These are phyloP conservation scores for Chaetomium tenue DNA, from an alignment of 495 filamentous ascomycete genomes.

Conservation along the genomic window DNA sequence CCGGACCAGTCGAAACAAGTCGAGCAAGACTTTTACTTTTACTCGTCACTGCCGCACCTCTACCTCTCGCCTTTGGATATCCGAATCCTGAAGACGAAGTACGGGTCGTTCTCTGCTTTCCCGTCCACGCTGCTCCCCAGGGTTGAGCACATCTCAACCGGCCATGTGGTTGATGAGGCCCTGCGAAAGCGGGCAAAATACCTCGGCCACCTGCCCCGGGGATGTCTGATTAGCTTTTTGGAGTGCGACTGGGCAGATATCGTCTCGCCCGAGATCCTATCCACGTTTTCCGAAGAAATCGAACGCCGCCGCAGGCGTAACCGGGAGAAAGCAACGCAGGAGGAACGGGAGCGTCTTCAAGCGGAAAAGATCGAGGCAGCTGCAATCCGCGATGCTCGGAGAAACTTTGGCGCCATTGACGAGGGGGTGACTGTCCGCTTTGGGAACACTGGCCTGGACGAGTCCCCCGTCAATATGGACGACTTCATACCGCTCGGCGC, in stretches of 20 bases:
- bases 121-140: constrained; percentile 87
- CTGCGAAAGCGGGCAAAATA: constrained; percentile 86
- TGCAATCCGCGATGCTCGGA: constrained; percentile 44
- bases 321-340: constrained; percentile 79
- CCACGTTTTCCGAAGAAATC: constrained; percentile 70
- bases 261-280: constrained; percentile 71
- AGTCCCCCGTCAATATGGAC: constrained; percentile 43
- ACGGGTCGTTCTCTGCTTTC: constrained; percentile 77
- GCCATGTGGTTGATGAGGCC: constrained; percentile 87
- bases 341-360: constrained; percentile 85
- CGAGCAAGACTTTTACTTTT: constrained; percentile 71
- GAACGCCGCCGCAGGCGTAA: constrained; percentile 76
- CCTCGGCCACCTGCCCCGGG: constrained; percentile 83
- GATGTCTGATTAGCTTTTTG: constrained; percentile 89
- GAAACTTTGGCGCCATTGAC: constrained; percentile 38
- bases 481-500: constrained; percentile 68
- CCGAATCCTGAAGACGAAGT: constrained; percentile 86
- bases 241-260: constrained; percentile 98
- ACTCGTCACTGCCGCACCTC: constrained; percentile 83
- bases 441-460: constrained; percentile 26
- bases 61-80: constrained; percentile 95
- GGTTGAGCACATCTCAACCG: constrained; percentile 87
- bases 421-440: constrained; percentile 39
- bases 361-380: constrained; percentile 78
- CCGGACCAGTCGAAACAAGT: constrained; percentile 24